Evolutionary conservation across 2,329 filamentous ascomycete genomes (phyloP), one percentile per base, ranked within the genome.

Genomic region (Pyricularia grisea): DNA sequence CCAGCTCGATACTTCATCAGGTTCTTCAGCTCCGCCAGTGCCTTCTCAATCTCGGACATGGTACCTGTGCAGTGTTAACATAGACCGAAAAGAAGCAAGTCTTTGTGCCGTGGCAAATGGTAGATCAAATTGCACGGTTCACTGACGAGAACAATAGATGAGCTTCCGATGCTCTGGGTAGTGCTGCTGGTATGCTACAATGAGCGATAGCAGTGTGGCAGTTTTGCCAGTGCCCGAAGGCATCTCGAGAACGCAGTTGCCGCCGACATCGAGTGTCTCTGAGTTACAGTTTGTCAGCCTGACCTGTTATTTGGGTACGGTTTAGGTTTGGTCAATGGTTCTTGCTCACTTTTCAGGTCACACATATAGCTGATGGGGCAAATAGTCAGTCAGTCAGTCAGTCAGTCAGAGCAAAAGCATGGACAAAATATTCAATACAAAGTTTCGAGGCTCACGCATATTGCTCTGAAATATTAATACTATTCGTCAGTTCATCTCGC

Each of bases 31-130:
- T 99, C 95, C 11, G 92, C 92, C 68, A 99, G 81, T 0, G 96
- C 95, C 81, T 99, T 99, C 78, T 99, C 95, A 75, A 99, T 99
- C 81, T 99, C 95, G 55, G 95, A 99, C 94, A 99, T 99, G 69
- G 95, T 99, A 82, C 87, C 87, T 88, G 66, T 3, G 20, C 23
- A 28, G 4, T 5, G 65, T 67, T 25, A 67, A 36, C 25, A 27
- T 50, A 23, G 27, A 27, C 12, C n/a, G 28, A 42, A 42, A n/a
- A 14, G 10, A 33, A 20, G 20, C 20, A 20, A 12, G 36, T 50
- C 10, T 6, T 23, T 17, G 17, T 28, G 31, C 17, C 17, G 11
- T 17, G 27, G 25, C 10, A 58, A 36, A 12, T 4, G 17, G 64
- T 73, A 33, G 71, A 68, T 23, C 3, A 42, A 23, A 33, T 12